These are phyloP conservation scores for Wickerhamiella shivajii DNA, from an alignment of 805 yeast species.

Conservation along the genomic window DNA sequence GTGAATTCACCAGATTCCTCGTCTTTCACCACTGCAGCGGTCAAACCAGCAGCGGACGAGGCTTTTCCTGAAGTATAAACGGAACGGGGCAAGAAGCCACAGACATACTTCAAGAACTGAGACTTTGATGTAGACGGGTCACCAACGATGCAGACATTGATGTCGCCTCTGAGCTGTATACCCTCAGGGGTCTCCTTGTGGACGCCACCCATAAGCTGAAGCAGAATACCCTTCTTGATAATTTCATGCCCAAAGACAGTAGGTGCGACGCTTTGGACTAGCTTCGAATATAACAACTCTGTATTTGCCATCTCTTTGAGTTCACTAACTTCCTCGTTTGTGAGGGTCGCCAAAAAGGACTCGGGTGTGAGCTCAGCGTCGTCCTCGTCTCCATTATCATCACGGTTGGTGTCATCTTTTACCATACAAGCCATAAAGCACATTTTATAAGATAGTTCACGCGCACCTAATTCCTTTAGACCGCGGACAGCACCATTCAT, in stretches of 20 bases:
- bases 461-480: slow-evolving; percentile 74
- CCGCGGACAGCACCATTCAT: slow-evolving; percentile 80
- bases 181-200: slow-evolving; percentile 91
- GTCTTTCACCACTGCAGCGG: slow-evolving; percentile 95
- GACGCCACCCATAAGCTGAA: slow-evolving; percentile 89
- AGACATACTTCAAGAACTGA: slow-evolving; percentile 86
- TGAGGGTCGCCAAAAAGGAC: slow-evolving; percentile 58
- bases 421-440: slow-evolving; percentile 91
- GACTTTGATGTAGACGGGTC: slow-evolving; percentile 97
- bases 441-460: slow-evolving; percentile 82
- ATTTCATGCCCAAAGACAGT: slow-evolving; percentile 94
- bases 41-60: slow-evolving; percentile 94
- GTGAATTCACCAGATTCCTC: slow-evolving; percentile 96
- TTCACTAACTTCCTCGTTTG: slow-evolving; percentile 71
- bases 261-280: slow-evolving; percentile 85
- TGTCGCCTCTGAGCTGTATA: slow-evolving; percentile 88
- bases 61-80: slow-evolving; percentile 97
- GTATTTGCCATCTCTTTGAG: slow-evolving; percentile 83
- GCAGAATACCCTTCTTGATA: slow-evolving; percentile 76
- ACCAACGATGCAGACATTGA: slow-evolving; percentile 90
- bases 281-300: slow-evolving; percentile 65
- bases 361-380: slow-evolving; percentile 61
- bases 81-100: slow-evolving; percentile 82
- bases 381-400: slow-evolving; percentile 26
- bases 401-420: slow-evolving; percentile 31